These are phyloP conservation scores for Lignosus rhinocerotis DNA, from an alignment of 1,284 basidiomycete species.

Conservation along the genomic window DNA sequence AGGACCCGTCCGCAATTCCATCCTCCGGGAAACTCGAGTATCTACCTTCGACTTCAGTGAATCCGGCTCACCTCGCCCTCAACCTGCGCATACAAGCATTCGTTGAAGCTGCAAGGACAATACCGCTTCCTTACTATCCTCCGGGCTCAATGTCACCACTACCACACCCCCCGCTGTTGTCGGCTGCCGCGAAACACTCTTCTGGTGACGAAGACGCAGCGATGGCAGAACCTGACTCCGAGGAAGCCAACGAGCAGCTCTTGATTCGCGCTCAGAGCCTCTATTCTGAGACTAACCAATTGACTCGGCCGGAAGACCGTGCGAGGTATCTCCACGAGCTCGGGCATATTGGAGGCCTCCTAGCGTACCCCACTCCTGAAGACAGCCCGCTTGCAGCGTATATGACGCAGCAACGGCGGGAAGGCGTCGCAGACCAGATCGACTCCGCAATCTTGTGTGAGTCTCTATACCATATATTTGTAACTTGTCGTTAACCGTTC, in stretches of 20 bases:
- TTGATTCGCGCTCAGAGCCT: constrained; percentile 64
- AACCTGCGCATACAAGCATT: constrained; percentile 85
- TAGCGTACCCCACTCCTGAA: constrained; percentile 78
- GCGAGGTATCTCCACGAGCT: constrained; percentile 68
- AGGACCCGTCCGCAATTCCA: constrained; percentile 3
- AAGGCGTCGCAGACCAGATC: constrained; percentile 82
- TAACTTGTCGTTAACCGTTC: not conserved
- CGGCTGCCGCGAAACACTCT: not conserved
- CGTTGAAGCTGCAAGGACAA: constrained; percentile 77
- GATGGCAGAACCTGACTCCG: constrained; percentile 30
- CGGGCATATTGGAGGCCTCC: constrained; percentile 67
- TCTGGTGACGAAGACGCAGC: constrained; percentile 17
- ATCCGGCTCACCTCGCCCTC: constrained; percentile 73
- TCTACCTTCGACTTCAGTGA: constrained; percentile 57
- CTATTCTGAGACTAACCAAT: constrained; percentile 51
- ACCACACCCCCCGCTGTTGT: constrained; percentile 11
- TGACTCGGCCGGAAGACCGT: constrained; percentile 55
- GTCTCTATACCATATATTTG: constrained; percentile 31
- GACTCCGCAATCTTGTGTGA: constrained; percentile 81
- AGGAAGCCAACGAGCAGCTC: constrained; percentile 36
- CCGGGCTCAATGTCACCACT: constrained; percentile 20
- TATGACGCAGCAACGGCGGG: constrained; percentile 69
- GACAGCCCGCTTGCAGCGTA: constrained; percentile 68
- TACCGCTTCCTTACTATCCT: constrained; percentile 54
- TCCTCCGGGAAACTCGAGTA: constrained; percentile 40